Evolutionary conservation across 345 rosid genomes (phyloP), one percentile per base, ranked within the genome.

Genomic region (Citrus medica): DNA sequence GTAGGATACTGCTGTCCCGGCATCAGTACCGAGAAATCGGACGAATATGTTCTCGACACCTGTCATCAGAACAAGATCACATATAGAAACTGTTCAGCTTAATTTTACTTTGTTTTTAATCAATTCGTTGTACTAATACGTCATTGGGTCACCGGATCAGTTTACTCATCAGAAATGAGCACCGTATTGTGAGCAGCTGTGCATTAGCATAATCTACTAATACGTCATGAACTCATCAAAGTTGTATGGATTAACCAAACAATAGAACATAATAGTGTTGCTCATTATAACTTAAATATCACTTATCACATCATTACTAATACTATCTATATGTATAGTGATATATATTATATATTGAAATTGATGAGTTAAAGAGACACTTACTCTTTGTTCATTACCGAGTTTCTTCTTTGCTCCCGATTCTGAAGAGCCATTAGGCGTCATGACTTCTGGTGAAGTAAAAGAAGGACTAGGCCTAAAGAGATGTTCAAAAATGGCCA

Each of bases 401-500:
- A 78, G 87, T 73, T 92, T 92, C 55, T 74, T 74, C 8, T 75
- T 77, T 17, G 72, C 61, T 22, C 82, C 77, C 27, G 90, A 81
- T 76, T 71, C 87, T 21, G 48, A 73, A 69, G 83, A 69, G 9
- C 66, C 77, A 17, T 80, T 74, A 0, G 69, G 22, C 27, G 79
- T 37, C 8, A 82, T 37, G 6, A 80, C 83, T 17, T 81, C 84
- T 19, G 95, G 87, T 21, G 87, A 87, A 76, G 90, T 85, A 81
- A 92, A 92, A 8, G 91, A 76, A 77, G 91, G 85, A 42, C 80
- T 80, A n/a, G 95, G 93, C 79, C 92, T 86, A 42, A 93, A 92
- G 46, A 93, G 90, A 84, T 93, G 97, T 76, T 95, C 98, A 28
- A 93, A 95, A 72, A 95, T 92, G 63, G 98, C 98, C 97, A 93